Conservation (phyloP, 2,329 filamentous ascomycete species). For the Dactylellina cionopaga region DNA sequence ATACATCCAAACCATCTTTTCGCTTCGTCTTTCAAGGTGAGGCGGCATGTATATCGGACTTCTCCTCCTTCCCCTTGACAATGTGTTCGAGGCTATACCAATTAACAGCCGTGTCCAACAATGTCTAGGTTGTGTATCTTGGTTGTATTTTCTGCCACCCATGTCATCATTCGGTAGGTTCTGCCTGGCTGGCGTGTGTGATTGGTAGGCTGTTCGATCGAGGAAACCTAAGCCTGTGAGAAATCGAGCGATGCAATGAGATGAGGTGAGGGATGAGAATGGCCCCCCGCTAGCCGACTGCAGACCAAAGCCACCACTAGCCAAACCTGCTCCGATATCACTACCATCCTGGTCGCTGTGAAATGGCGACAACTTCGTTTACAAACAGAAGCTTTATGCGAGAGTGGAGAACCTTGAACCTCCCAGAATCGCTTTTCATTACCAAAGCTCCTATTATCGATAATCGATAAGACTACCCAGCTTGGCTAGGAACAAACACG, state of each 20-base stretch:
- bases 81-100: too few species aligned
- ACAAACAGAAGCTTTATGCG: background rate
- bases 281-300: constrained; percentile 42
- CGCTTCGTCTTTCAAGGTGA: background rate
- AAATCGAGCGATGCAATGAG: constrained; percentile 38
- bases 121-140: constrained; percentile 3
- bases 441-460: background rate
- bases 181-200: constrained; percentile 8
- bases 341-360: constrained; percentile 9
- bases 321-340: background rate
- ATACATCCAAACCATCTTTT: background rate
- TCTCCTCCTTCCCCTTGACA: too few species aligned
- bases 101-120: background rate
- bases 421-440: background rate
- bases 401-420: background rate
- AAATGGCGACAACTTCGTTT: constrained; percentile 28
- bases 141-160: constrained; percentile 26
- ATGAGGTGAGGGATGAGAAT: constrained; percentile 30
- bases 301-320: background rate
- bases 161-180: constrained; percentile 25
- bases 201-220: constrained; percentile 42
- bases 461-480: background rate
- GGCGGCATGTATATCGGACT: background rate
- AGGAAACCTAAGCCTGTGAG: constrained; percentile 2
- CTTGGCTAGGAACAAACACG: too few species aligned